These are phyloP conservation scores for Saccharomycopsis sp. DNA, from an alignment of 805 yeast genomes.

Conservation along the genomic window DNA sequence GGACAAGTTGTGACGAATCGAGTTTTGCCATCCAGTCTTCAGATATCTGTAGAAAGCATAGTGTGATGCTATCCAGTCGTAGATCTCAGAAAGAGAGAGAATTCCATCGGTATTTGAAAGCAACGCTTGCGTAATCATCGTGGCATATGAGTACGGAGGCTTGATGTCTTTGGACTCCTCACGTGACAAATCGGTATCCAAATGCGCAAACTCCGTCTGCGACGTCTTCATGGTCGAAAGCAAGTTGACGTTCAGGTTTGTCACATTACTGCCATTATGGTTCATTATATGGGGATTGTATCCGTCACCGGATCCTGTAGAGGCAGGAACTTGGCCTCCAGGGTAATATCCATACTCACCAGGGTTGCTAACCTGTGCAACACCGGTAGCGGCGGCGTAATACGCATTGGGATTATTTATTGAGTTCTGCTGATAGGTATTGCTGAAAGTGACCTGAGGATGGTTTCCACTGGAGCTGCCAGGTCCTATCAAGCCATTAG, in stretches of 20 bases:
- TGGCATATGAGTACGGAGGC: slow-evolving; percentile 96
- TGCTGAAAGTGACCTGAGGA: slow-evolving; percentile 16
- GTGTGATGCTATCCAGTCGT: slow-evolving; percentile 80
- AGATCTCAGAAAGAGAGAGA: slow-evolving; percentile 84
- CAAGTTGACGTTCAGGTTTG: background rate
- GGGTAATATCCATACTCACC: background rate
- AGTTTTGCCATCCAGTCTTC: slow-evolving; percentile 96
- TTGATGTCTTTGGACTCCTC: slow-evolving; percentile 91
- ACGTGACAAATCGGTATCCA: slow-evolving; percentile 59
- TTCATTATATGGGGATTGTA: too few species aligned
- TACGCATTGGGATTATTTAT: slow-evolving; percentile 30
- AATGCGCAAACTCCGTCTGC: slow-evolving; percentile 8
- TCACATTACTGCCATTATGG: slow-evolving; percentile 8
- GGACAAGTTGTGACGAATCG: slow-evolving; percentile 84
- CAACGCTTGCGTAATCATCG: slow-evolving; percentile 97
- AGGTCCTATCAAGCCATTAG: slow-evolving; percentile 16
- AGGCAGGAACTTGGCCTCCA: background rate
- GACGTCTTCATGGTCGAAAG: slow-evolving; percentile 11
- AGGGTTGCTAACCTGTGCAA: too few species aligned
- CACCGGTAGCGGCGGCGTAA: slow-evolving; percentile 16
- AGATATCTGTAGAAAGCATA: slow-evolving; percentile 89
- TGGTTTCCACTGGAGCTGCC: slow-evolving; percentile 14
- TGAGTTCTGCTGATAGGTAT: slow-evolving; percentile 23
- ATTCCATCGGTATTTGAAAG: slow-evolving; percentile 83
- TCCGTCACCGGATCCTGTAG: background rate